A percentile compares a stretch with the other conserved stretches of the same genome.
phyloP scores from a whole-genome alignment of 164 flowering plant species.

The Magnolia changhungtana region DNA sequence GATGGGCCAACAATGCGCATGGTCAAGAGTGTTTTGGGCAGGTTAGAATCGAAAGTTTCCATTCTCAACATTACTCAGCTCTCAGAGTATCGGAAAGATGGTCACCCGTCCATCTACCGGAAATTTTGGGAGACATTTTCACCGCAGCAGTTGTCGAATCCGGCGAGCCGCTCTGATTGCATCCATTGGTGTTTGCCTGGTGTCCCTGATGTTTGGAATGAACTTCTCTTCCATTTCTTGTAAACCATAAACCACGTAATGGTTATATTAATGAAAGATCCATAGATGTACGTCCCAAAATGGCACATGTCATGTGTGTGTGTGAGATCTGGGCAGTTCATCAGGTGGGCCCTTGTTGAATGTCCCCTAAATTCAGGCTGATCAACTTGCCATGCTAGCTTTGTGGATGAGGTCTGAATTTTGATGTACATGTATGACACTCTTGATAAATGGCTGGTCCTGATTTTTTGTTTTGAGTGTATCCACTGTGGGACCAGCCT shows the following conservation, averaged over 20 bases:
- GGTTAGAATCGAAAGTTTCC: conserved; percentile 55
- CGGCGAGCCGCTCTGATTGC: conserved; percentile 81
- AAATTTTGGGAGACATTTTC: conserved; percentile 86
- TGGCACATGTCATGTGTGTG: too few species aligned
- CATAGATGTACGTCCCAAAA: too few species aligned
- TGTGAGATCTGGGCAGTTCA: too few species aligned
- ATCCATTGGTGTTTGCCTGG: conserved; percentile 99
- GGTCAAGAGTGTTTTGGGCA: conserved; percentile 52
- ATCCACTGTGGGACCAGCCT: too few species aligned
- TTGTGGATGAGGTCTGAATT: too few species aligned
- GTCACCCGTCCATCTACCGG: conserved; percentile 88
- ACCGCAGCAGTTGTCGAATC: conserved; percentile 63
- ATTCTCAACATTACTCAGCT: conserved; percentile 89
- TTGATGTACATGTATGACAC: too few species aligned
- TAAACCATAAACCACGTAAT: background rate
- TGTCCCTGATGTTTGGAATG: conserved; percentile 96
- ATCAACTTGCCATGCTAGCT: too few species aligned
- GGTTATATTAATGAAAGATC: too few species aligned
- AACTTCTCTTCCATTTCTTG: conserved; percentile 35
- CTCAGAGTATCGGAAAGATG: conserved; percentile 92
- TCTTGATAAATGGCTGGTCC: too few species aligned
- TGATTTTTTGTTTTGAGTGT: too few species aligned
- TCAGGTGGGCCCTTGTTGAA: too few species aligned
- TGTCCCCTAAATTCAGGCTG: too few species aligned
- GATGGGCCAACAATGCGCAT: conserved; percentile 79